Conservation (phyloP, 176 grass and related monocot genomes). For the Ensete ventricosum region DNA sequence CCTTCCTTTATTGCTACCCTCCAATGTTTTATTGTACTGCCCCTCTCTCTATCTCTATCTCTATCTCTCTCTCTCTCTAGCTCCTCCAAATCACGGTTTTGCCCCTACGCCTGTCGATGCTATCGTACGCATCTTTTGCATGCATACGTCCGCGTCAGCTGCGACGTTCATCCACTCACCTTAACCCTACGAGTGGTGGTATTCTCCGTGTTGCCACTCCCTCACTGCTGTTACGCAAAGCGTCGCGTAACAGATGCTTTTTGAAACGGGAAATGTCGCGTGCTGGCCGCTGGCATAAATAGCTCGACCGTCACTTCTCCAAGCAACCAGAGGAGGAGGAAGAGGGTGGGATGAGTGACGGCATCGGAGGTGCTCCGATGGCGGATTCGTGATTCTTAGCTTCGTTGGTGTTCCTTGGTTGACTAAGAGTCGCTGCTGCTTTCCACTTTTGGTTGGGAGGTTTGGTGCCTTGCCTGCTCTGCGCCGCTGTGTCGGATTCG, state of each 20-base stretch:
- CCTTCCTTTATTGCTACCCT: neutral
- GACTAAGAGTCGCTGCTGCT: neutral
- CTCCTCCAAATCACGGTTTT: neutral
- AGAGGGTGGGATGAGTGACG: too few species aligned
- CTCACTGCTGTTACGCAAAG: neutral
- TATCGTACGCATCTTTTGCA: neutral
- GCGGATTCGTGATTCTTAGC: neutral
- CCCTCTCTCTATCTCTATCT: too few species aligned
- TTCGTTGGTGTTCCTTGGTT: neutral
- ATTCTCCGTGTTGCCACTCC: neutral
- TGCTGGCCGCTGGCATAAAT: neutral
- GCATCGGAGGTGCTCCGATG: neutral
- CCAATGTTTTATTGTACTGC: neutral
- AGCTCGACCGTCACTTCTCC: neutral
- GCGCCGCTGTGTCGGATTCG: neutral
- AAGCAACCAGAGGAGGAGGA: neutral
- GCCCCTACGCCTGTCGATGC: neutral
- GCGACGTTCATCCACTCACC: neutral
- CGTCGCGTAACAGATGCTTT: too few species aligned
- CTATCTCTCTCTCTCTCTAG: too few species aligned
- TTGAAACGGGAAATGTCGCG: too few species aligned
- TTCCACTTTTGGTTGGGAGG: neutral
- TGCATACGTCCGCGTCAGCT: conserved; percentile 14
- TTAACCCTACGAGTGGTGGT: neutral
- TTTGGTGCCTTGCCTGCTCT: neutral